phyloP scores from a whole-genome alignment of 106 monocot genomes.

The Dendrobium chrysotoxum region DNA sequence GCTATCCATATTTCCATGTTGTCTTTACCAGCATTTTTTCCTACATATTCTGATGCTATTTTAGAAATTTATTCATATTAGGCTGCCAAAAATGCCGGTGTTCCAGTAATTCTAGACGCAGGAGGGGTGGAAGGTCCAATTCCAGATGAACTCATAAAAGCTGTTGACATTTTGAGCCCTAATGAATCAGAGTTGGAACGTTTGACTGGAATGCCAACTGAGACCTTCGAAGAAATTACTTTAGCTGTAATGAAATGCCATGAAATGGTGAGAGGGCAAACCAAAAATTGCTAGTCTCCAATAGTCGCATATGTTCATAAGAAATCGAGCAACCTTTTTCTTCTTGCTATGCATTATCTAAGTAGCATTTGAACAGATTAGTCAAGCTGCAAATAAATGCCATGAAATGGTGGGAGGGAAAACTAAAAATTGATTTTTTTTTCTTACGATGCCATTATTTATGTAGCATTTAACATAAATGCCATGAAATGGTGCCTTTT shows the following conservation, averaged over 20 bases:
- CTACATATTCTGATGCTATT: not conserved
- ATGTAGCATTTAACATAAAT: not conserved
- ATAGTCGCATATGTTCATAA: not conserved
- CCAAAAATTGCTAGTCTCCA: not conserved
- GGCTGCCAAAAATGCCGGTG: constrained; percentile 70
- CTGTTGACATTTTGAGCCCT: constrained; percentile 83
- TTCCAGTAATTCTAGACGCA: constrained; percentile 79
- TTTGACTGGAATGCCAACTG: constrained; percentile 75
- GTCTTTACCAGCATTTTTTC: not conserved
- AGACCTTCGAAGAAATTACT: constrained; percentile 65
- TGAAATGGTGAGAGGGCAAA: constrained; percentile 49
- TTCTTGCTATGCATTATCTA: too few species aligned
- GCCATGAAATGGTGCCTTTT: too few species aligned
- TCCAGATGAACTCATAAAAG: constrained; percentile 49
- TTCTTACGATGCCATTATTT: not conserved
- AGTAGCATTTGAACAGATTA: constrained; percentile 52
- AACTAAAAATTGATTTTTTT: not conserved
- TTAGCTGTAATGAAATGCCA: constrained; percentile 60
- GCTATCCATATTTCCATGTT: not conserved
- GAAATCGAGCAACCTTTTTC: too few species aligned
- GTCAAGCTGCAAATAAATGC: constrained; percentile 52
- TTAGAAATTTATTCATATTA: constrained; percentile 9
- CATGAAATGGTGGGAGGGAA: constrained; percentile 53
- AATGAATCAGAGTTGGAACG: constrained; percentile 90
- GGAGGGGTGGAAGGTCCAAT: constrained; percentile 84